Conservation (phyloP, 1,284 basidiomycete genomes). For the Ustilago shanxiensis region DNA sequence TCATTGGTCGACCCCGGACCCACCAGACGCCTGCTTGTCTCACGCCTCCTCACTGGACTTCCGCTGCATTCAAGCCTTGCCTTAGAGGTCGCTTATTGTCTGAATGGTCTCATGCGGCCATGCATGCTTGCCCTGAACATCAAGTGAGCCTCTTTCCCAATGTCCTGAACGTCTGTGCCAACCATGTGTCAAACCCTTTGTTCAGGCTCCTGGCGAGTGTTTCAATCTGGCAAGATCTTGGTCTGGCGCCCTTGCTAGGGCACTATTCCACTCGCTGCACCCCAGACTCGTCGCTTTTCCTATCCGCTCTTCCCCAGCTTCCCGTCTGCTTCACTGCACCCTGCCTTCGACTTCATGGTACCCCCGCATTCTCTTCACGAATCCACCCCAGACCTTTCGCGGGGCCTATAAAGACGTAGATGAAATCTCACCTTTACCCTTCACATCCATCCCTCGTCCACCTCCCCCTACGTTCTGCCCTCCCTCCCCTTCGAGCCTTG, state of each 20-base stretch:
- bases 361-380: conserved; percentile 11
- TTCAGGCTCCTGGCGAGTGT: neutral
- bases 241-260: neutral
- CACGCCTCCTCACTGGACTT: conserved; percentile 2
- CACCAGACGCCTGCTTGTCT: conserved; percentile 13
- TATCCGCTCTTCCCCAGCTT: neutral
- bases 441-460: conserved; percentile 12
- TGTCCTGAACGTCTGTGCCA: neutral
- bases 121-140: conserved; percentile 3
- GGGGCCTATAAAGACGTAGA: conserved; percentile 26
- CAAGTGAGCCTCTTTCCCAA: neutral
- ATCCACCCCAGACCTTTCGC: neutral
- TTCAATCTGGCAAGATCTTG: neutral
- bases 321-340: neutral
- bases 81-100: conserved; percentile 4
- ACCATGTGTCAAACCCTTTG: neutral
- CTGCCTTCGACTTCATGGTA: conserved; percentile 11
- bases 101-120: conserved; percentile 4
- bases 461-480: neutral
- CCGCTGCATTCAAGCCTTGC: conserved; percentile 1
- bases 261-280: conserved; percentile 20
- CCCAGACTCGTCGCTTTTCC: conserved; percentile 14
- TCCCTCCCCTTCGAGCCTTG: neutral
- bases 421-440: neutral
- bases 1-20: conserved; percentile 45